phyloP scores from a whole-genome alignment of 176 grass and related monocot species.

The Avena atlantica region DNA sequence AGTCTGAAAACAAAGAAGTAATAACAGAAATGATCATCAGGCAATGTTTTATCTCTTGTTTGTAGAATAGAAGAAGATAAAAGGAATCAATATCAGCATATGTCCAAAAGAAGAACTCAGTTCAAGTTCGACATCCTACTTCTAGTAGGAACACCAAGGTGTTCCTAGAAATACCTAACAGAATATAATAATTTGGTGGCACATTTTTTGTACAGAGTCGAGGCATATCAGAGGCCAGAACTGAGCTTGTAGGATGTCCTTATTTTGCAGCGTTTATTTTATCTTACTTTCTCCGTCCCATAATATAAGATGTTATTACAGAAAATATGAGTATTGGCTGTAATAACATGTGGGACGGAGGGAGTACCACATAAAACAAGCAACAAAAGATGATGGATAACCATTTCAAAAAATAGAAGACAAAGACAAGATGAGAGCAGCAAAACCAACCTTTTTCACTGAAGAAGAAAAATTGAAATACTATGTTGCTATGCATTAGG shows the following conservation, averaged over 20 bases:
- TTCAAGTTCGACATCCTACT: neutral
- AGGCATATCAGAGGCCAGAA: neutral
- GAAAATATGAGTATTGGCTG: no score
- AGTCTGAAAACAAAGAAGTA: constrained; percentile 12
- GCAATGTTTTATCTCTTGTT: neutral
- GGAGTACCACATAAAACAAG: neutral
- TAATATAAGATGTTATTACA: no score
- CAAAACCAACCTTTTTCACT: constrained; percentile 24
- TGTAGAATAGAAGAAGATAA: neutral
- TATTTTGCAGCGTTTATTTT: neutral
- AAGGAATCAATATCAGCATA: neutral
- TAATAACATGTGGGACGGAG: no score
- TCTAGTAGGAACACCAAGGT: neutral
- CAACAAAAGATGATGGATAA: neutral
- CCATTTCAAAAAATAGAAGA: neutral
- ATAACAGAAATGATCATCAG: neutral
- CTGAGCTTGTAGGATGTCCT: neutral
- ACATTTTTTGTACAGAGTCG: neutral
- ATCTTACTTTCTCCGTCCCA: neutral
- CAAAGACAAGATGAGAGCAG: neutral
- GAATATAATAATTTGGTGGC: neutral
- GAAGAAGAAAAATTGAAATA: neutral
- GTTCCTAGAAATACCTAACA: neutral
- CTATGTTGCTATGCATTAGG: constrained; percentile 5
- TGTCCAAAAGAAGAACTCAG: neutral